These are phyloP conservation scores for Ilyonectria robusta DNA, from an alignment of 2,329 filamentous ascomycete genomes.

Conservation along the genomic window DNA sequence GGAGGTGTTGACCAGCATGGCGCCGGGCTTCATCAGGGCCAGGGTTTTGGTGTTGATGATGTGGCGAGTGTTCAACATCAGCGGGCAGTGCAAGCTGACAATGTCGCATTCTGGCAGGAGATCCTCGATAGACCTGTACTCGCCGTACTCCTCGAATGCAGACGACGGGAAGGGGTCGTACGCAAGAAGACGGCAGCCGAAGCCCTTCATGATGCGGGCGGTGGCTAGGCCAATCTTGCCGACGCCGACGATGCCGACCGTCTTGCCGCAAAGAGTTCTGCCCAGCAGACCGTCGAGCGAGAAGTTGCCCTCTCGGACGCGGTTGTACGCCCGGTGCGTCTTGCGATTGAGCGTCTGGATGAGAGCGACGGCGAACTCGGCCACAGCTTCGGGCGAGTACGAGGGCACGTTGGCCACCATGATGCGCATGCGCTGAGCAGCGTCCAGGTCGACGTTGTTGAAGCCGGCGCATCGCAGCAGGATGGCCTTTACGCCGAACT, in stretches of 20 bases:
- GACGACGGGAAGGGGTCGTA: slow-evolving; percentile 69
- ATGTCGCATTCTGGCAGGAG: slow-evolving; percentile 72
- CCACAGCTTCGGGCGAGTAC: slow-evolving; percentile 79
- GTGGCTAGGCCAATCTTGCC: slow-evolving; percentile 76
- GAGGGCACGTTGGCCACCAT: slow-evolving; percentile 77
- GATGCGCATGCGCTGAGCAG: slow-evolving; percentile 68
- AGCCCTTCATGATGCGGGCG: slow-evolving; percentile 74
- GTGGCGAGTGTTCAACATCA: slow-evolving; percentile 71
- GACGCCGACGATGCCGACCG: slow-evolving; percentile 76
- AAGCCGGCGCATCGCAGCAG: slow-evolving; percentile 78
- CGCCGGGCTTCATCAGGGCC: slow-evolving; percentile 69
- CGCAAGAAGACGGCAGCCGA: slow-evolving; percentile 74
- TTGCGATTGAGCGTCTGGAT: slow-evolving; percentile 78
- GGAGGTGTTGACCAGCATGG: slow-evolving; percentile 77
- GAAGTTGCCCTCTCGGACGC: slow-evolving; percentile 79
- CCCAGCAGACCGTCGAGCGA: slow-evolving; percentile 75
- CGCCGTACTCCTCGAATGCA: slow-evolving; percentile 65
- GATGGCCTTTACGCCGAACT: slow-evolving; percentile 68
- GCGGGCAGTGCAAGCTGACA: slow-evolving; percentile 76
- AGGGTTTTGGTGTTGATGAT: slow-evolving; percentile 71
- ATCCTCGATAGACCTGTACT: slow-evolving; percentile 67
- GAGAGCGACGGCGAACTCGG: slow-evolving; percentile 78
- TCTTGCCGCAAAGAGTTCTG: slow-evolving; percentile 73
- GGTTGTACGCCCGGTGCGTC: slow-evolving; percentile 77
- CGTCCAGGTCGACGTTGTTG: slow-evolving; percentile 75